phyloP scores from a whole-genome alignment of 306 rosid species.

The Sphenostylis stenocarpa region DNA sequence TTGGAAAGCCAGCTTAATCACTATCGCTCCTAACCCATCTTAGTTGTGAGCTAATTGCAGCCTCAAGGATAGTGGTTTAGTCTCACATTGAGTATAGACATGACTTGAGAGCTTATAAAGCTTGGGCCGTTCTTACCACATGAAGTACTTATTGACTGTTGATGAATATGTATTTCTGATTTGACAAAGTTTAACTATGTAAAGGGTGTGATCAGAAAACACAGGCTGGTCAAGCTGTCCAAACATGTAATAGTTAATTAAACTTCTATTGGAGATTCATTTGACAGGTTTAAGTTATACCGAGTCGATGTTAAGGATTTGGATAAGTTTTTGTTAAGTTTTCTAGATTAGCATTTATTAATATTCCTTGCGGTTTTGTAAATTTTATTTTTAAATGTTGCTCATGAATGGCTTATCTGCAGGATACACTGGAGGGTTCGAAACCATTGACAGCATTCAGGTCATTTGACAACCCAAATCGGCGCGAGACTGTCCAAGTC shows the following conservation, averaged over 20 bases:
- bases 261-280: background rate
- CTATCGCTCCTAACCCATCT: too few species aligned
- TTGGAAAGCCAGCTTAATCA: too few species aligned
- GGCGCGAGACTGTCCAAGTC: slow-evolving; percentile 50
- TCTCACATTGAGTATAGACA: too few species aligned
- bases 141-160: too few species aligned
- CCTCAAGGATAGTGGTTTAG: too few species aligned
- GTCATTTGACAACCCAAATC: slow-evolving; percentile 74
- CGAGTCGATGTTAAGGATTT: background rate
- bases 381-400: slow-evolving; percentile 1
- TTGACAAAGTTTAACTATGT: too few species aligned
- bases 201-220: too few species aligned
- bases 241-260: background rate
- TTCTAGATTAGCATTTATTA: background rate
- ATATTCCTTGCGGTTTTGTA: background rate
- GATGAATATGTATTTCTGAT: too few species aligned
- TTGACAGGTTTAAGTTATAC: background rate
- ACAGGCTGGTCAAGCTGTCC: background rate
- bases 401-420: slow-evolving; percentile 29
- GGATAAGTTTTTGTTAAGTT: background rate
- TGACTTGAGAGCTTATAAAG: background rate
- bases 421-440: slow-evolving; percentile 70
- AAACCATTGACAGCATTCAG: slow-evolving; percentile 61
- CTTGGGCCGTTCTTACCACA: background rate
- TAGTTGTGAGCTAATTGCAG: too few species aligned